A percentile compares a stretch with the other conserved stretches of the same genome.
phyloP scores from a whole-genome alignment of 176 grass and related monocot species.

The Musa beccarii region DNA sequence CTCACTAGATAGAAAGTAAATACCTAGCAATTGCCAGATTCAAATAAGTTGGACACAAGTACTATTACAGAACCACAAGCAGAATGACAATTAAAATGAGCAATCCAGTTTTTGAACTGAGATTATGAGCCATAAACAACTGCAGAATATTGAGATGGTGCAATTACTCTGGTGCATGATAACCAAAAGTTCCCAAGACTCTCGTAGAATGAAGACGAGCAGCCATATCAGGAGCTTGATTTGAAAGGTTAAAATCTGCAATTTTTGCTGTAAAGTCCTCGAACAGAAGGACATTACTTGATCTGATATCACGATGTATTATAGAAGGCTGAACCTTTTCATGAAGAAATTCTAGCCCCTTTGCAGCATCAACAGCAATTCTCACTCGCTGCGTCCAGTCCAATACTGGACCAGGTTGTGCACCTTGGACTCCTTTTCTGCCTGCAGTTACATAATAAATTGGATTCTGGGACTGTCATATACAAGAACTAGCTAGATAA shows the following conservation, averaged over 20 bases:
- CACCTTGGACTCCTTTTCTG: conserved; percentile 64
- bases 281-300: conserved; percentile 62
- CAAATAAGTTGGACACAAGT: too few relatives aligned
- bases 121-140: too few relatives aligned
- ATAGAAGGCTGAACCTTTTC: conserved; percentile 66
- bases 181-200: conserved; percentile 64
- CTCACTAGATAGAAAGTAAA: too few relatives aligned
- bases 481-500: neutral
- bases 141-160: too few relatives aligned
- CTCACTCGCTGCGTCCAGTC: conserved; percentile 59
- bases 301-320: conserved; percentile 63
- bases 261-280: conserved; percentile 71
- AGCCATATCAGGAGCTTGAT: conserved; percentile 74
- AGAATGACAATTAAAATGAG: too few relatives aligned
- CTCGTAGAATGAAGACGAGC: conserved; percentile 59
- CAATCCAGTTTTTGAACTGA: too few relatives aligned
- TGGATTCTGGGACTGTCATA: neutral
- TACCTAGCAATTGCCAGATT: too few relatives aligned
- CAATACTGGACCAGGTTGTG: conserved; percentile 59
- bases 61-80: too few relatives aligned
- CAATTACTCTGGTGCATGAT: conserved; percentile 14
- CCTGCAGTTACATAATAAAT: conserved; percentile 25
- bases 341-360: conserved; percentile 59
- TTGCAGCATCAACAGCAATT: conserved; percentile 61
- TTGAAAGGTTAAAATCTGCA: conserved; percentile 66